phyloP scores from a whole-genome alignment of 2,329 filamentous ascomycete genomes.

The Tothia fuscella region DNA sequence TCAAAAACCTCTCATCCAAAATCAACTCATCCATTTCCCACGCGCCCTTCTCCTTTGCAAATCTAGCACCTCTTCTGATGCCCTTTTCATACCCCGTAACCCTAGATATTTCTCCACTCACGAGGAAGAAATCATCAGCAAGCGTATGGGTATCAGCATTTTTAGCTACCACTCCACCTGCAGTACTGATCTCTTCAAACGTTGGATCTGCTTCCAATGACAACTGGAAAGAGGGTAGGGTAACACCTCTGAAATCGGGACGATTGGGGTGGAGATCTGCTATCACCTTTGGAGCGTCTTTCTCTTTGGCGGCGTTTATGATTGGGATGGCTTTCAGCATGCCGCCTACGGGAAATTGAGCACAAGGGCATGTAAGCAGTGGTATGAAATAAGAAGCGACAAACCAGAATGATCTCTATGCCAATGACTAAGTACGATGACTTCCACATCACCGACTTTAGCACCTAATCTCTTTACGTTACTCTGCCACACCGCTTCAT shows the following conservation, averaged over 20 bases:
- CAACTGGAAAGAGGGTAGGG: constrained; percentile 28
- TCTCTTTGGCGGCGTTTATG: constrained; percentile 29
- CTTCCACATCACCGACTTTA: constrained; percentile 33
- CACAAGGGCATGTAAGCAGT: background rate
- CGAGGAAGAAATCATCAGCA: constrained; percentile 38
- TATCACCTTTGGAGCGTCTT: constrained; percentile 12
- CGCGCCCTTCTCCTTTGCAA: constrained; percentile 24
- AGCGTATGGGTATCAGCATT: constrained; percentile 31
- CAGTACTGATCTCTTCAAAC: constrained; percentile 34
- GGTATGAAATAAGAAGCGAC: too few species aligned
- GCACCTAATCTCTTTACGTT: constrained; percentile 35
- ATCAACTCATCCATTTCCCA: constrained; percentile 41
- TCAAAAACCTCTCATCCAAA: constrained; percentile 41
- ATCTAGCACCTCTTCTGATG: constrained; percentile 33
- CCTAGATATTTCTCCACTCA: constrained; percentile 43
- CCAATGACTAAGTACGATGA: constrained; percentile 42
- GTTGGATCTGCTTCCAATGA: constrained; percentile 42
- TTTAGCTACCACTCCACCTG: constrained; percentile 30
- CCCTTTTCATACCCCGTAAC: constrained; percentile 38
- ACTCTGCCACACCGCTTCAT: constrained; percentile 39
- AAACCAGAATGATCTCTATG: constrained; percentile 42
- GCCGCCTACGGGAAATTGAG: constrained; percentile 32
- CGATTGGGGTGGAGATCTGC: constrained; percentile 41
- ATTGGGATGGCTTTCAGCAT: constrained; percentile 37
- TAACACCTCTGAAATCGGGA: constrained; percentile 39